phyloP scores from a whole-genome alignment of 208 protist species.

The Trypanosoma avium region DNA sequence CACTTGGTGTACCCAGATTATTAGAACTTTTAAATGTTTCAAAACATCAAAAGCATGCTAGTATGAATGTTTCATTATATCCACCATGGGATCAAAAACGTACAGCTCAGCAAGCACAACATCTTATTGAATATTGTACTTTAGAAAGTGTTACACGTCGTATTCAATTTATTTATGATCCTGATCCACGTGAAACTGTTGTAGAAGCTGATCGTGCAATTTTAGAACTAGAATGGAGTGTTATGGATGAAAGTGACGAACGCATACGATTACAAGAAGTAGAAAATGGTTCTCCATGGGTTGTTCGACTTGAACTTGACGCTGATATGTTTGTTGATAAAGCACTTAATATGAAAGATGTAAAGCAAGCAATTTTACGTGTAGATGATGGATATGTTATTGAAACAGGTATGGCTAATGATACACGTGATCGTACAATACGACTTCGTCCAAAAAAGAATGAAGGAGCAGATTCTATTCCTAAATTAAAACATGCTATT shows the following conservation, averaged over 20 bases:
- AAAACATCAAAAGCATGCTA: slow-evolving; percentile 95
- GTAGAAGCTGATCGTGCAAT: slow-evolving; percentile 94
- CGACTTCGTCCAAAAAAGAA: slow-evolving; percentile 81
- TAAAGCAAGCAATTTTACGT: slow-evolving; percentile 90
- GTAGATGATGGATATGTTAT: slow-evolving; percentile 80
- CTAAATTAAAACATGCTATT: slow-evolving; percentile 57
- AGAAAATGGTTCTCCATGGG: slow-evolving; percentile 90
- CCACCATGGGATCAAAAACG: slow-evolving; percentile 49
- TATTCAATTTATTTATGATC: slow-evolving; percentile 98
- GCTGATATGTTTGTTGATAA: slow-evolving; percentile 91
- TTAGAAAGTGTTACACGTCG: slow-evolving; percentile 86
- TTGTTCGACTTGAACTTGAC: slow-evolving; percentile 96
- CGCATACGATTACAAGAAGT: slow-evolving; percentile 29
- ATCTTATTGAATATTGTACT: slow-evolving; percentile 95
- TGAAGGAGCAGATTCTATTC: slow-evolving; percentile 59
- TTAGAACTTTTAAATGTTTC: slow-evolving; percentile 99
- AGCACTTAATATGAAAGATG: slow-evolving; percentile 90
- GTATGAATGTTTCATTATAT: slow-evolving; percentile 93
- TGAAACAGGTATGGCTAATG: slow-evolving; percentile 94
- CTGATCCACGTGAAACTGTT: slow-evolving; percentile 90
- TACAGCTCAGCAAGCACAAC: slow-evolving; percentile 89
- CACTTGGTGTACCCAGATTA: slow-evolving; percentile 99
- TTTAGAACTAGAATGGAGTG: slow-evolving; percentile 58
- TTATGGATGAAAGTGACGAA: slow-evolving; percentile 63
- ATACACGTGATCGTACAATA: slow-evolving; percentile 84